Evolutionary conservation across 768 basidiomycete species (phyloP), one percentile per base, ranked within the genome.

Genomic region (Gloeostereum incarnatum): DNA sequence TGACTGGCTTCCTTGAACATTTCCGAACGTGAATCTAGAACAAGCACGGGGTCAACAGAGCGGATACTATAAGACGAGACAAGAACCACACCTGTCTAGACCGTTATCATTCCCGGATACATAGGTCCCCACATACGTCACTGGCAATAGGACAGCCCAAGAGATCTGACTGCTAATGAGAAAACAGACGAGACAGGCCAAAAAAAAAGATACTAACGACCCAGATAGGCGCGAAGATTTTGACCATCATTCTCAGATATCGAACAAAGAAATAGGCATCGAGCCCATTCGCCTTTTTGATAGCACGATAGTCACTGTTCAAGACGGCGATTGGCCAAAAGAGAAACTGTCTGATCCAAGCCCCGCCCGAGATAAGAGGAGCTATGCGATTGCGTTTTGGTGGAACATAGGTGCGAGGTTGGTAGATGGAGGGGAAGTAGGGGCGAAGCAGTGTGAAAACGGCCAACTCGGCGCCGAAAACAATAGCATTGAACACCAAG

Each of bases 251-350:
- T 35, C 81, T 76, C 20, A 88, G 66, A 57, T 87, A 97, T 38
- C 90, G 83, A 31, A 96, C 81, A 49, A 86, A 99, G 53, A 93
- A 81, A 62, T 94, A 99, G 11, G 91, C 86, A 55, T 98, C 94
- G 41, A 85, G 65, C 19, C 90, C 90, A 45, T 91, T 92, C 30
- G 73, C 68, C 30, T 63, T 61, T 42, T 77, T 69, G 41, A 88
- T 76, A 17, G 66, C 68, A 20, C 60, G 59, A 50, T 79, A 76
- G 51, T 89, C 73, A 2, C 80, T 68, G 2, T 63, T 65, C 59
- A 62, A 78, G 14, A 92, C 57, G 1, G 74, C 66, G 14, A 71
- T 42, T 1, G 84, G 81, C 89, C 88, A 93, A 23, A 66, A 51
- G 17, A 88, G 58, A 14, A 74, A 26, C 21, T 17, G 29, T 33